phyloP scores from a whole-genome alignment of 2,329 filamentous ascomycete genomes.

The Colletotrichum chrysophilum region DNA sequence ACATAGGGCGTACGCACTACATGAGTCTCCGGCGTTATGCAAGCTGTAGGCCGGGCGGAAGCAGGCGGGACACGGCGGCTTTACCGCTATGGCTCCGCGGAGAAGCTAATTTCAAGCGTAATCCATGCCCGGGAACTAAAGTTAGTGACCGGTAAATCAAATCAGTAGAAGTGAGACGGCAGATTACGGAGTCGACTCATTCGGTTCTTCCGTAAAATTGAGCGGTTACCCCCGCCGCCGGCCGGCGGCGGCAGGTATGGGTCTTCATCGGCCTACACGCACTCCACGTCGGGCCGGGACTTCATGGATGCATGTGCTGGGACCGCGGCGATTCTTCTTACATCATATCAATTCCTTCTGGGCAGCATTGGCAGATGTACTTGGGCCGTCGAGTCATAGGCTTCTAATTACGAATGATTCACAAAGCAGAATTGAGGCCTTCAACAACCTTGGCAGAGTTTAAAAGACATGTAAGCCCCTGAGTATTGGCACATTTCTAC shows the following conservation, averaged over 20 bases:
- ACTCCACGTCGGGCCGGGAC: neutral
- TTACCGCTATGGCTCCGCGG: neutral
- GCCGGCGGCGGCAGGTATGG: neutral
- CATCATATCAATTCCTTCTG: fast-evolving
- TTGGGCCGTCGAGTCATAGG: neutral
- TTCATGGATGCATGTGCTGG: neutral
- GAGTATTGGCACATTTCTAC: neutral
- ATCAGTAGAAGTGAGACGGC: neutral
- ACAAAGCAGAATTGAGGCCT: neutral
- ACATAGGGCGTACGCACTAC: neutral
- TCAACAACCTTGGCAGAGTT: neutral
- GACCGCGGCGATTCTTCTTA: neutral
- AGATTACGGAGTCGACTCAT: neutral
- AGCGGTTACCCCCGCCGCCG: neutral
- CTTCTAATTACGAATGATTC: neutral
- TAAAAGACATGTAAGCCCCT: neutral
- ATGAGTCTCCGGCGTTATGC: neutral
- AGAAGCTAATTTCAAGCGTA: neutral
- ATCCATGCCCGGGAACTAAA: neutral
- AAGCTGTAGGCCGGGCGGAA: neutral
- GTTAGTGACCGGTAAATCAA: neutral
- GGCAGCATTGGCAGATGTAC: fast-evolving
- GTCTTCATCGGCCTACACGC: neutral
- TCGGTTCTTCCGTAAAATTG: neutral
- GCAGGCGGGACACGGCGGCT: neutral